These are phyloP conservation scores for Rhodotorula sp. DNA, from an alignment of 1,284 basidiomycete species.

Conservation along the genomic window DNA sequence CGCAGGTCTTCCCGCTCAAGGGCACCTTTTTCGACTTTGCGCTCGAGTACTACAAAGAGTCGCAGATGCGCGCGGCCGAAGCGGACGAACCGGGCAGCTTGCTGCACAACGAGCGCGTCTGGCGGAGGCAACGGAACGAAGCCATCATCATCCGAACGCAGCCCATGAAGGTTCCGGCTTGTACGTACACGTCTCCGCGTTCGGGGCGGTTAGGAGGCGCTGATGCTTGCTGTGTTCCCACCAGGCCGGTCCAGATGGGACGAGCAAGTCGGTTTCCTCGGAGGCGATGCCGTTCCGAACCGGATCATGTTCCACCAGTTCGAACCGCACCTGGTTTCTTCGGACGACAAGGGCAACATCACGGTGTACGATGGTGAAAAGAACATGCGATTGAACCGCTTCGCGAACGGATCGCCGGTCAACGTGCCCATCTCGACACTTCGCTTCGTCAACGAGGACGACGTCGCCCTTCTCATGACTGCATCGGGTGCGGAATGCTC, in stretches of 20 bases:
- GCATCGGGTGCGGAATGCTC: constrained; percentile 63
- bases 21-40: constrained; percentile 95
- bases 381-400: constrained; percentile 71
- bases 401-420: constrained; percentile 81
- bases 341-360: constrained; percentile 82
- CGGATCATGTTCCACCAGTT: constrained; percentile 83
- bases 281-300: constrained; percentile 68
- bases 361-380: constrained; percentile 96
- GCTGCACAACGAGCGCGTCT: constrained; percentile 92
- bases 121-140: constrained; percentile 90
- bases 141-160: constrained; percentile 68
- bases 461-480: constrained; percentile 83
- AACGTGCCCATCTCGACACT: constrained; percentile 68
- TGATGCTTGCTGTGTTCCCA: constrained; percentile 8
- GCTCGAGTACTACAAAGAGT: constrained; percentile 95
- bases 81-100: constrained; percentile 91
- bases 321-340: constrained; percentile 81
- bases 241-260: constrained; percentile 69
- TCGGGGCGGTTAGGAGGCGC: neutral
- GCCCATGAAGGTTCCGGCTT: constrained; percentile 66
- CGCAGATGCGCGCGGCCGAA: constrained; percentile 95
- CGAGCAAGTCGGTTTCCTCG: constrained; percentile 69
- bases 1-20: constrained; percentile 73
- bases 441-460: constrained; percentile 94
- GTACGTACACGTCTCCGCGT: constrained; percentile 53